Evolutionary conservation across 2,329 filamentous ascomycete species (phyloP).

Genomic region (Huntiella moniliformis): DNA sequence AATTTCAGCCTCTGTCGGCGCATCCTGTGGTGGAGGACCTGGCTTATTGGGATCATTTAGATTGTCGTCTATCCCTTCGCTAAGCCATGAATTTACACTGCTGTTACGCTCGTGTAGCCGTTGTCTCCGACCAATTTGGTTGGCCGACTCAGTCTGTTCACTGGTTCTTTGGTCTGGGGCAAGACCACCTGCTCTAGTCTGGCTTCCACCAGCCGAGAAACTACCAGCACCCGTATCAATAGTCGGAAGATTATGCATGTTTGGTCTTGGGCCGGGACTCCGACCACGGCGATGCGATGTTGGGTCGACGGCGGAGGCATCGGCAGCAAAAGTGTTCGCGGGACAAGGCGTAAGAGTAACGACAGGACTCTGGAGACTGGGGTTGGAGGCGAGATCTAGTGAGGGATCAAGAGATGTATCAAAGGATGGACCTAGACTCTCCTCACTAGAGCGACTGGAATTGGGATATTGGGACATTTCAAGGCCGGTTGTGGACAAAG

Average conservation of each 20-base stretch:
- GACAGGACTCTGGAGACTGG: not conserved
- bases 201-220: not conserved
- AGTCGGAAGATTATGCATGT: conserved; percentile 3
- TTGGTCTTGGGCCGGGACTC: conserved; percentile 2
- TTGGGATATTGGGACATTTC: not conserved
- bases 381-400: not conserved
- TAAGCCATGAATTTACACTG: conserved; percentile 32
- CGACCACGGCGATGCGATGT: not conserved
- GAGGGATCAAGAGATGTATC: not conserved
- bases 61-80: not conserved
- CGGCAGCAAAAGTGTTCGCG: not conserved
- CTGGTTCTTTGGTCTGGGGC: conserved; percentile 3
- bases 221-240: not conserved
- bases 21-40: not conserved
- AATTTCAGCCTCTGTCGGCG: not conserved
- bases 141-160: conserved; percentile 24
- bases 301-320: not conserved
- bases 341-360: not conserved
- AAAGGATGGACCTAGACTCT: not conserved
- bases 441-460: conserved; percentile 1
- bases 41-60: not conserved
- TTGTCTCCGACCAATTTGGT: conserved; percentile 26
- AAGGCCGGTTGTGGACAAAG: not conserved
- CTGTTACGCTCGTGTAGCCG: conserved; percentile 28
- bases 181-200: conserved; percentile 1